A percentile compares a stretch with the other conserved stretches of the same genome.
phyloP scores from a whole-genome alignment of 139 green algal species.

The Pleodorina starrii region DNA sequence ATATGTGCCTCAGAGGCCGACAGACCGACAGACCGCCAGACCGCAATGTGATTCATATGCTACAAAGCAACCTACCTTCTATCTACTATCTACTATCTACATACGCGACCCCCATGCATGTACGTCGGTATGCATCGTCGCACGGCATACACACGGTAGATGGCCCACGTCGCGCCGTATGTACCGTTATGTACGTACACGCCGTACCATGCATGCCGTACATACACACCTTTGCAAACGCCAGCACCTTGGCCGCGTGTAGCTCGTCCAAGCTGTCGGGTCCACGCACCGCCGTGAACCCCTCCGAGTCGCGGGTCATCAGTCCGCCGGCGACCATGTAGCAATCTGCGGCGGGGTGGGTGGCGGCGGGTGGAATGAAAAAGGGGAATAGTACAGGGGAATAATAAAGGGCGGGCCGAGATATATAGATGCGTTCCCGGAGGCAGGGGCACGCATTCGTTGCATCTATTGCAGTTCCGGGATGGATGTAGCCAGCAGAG shows the following conservation, averaged over 20 bases:
- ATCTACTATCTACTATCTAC: too few species aligned
- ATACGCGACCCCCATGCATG: background rate
- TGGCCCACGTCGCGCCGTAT: background rate
- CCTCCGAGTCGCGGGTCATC: constrained; percentile 17
- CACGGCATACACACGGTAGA: background rate
- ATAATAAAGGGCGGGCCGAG: too few species aligned
- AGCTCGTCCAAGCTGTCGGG: constrained; percentile 12
- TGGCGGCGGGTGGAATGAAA: background rate
- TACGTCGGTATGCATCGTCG: background rate
- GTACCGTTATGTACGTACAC: background rate
- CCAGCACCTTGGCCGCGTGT: constrained; percentile 22
- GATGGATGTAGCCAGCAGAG: too few species aligned
- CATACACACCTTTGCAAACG: constrained; percentile 1
- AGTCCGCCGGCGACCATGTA: constrained; percentile 19
- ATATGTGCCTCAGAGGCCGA: background rate
- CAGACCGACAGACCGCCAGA: background rate
- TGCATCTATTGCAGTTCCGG: too few species aligned
- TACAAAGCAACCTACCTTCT: background rate
- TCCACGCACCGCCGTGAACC: constrained; percentile 26
- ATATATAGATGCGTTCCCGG: too few species aligned
- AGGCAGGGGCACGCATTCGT: too few species aligned
- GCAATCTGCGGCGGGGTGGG: background rate
- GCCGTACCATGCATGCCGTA: too few species aligned
- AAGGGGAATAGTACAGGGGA: too few species aligned
- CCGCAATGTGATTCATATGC: background rate